A percentile compares a stretch with the other conserved stretches of the same genome.
phyloP scores from a whole-genome alignment of 805 yeast genomes.

The Saccharomycopsis schoenii region DNA sequence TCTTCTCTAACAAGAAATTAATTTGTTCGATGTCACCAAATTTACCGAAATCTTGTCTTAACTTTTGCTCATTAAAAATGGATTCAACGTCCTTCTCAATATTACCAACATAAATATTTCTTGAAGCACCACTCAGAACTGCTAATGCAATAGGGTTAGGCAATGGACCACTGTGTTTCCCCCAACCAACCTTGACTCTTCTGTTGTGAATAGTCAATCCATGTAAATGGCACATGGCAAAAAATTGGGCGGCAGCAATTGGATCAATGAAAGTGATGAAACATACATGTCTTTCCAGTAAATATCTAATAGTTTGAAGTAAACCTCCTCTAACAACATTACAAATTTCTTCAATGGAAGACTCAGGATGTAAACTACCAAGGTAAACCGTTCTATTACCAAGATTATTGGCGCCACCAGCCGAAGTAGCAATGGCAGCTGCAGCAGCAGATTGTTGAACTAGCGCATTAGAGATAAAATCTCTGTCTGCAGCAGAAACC shows the following conservation, averaged over 20 bases:
- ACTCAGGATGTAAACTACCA: constrained; percentile 82
- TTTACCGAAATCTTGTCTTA: constrained; percentile 63
- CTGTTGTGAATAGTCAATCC: constrained; percentile 81
- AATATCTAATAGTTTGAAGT: constrained; percentile 69
- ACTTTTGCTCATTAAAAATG: constrained; percentile 43
- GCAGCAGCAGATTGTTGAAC: constrained; percentile 96
- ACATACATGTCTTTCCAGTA: constrained; percentile 82
- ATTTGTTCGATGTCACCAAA: constrained; percentile 95
- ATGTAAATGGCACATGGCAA: constrained; percentile 85
- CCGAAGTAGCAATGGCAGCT: constrained; percentile 91
- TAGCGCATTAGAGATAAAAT: constrained; percentile 55
- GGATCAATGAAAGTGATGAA: constrained; percentile 95
- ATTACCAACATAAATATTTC: constrained; percentile 84
- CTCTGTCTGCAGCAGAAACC: constrained; percentile 56
- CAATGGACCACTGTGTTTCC: constrained; percentile 89
- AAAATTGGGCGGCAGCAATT: constrained; percentile 94
- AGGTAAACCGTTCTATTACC: constrained; percentile 91
- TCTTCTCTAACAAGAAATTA: constrained; percentile 71
- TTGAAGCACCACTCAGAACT: constrained; percentile 85
- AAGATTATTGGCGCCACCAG: constrained; percentile 85
- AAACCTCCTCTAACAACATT: constrained; percentile 94
- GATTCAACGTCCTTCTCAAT: constrained; percentile 36
- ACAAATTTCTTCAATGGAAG: constrained; percentile 87
- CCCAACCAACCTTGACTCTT: constrained; percentile 93
- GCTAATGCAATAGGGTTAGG: constrained; percentile 82